These are phyloP conservation scores for Kregervanrija delftensis DNA, from an alignment of 805 yeast species.

Conservation along the genomic window DNA sequence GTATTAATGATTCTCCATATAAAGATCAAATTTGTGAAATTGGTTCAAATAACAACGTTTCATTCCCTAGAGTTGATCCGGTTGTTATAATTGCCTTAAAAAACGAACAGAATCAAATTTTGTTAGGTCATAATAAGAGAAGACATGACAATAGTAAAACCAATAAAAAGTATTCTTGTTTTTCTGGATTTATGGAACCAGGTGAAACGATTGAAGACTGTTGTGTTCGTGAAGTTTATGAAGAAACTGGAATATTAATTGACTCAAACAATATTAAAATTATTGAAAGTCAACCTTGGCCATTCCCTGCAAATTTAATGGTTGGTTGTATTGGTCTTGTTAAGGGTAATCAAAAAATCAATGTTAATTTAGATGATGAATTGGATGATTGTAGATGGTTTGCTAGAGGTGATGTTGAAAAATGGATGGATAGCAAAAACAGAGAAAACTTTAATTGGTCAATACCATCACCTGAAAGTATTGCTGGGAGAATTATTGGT, in stretches of 20 bases:
- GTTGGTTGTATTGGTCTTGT: conserved; percentile 82
- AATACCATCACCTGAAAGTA: conserved; percentile 5
- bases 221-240: conserved; percentile 86
- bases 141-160: conserved; percentile 18
- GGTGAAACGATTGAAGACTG: conserved; percentile 89
- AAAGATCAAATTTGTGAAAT: conserved; percentile 29
- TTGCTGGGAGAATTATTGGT: conserved; percentile 5
- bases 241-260: conserved; percentile 79
- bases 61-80: conserved; percentile 91
- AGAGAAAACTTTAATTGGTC: neutral
- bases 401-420: conserved; percentile 43
- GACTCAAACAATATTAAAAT: conserved; percentile 47
- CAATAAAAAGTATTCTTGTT: conserved; percentile 59
- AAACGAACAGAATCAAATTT: conserved; percentile 49
- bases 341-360: conserved; percentile 58
- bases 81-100: conserved; percentile 78
- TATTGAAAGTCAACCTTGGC: conserved; percentile 91
- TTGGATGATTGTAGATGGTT: conserved; percentile 85
- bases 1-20: conserved; percentile 32
- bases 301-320: conserved; percentile 91
- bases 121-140: conserved; percentile 65
- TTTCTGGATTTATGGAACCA: conserved; percentile 96
- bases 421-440: conserved; percentile 7
- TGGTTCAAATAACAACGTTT: conserved; percentile 53
- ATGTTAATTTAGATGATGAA: conserved; percentile 80